phyloP scores from a whole-genome alignment of 2,329 filamentous ascomycete genomes.

The Ciborinia camelliae region DNA sequence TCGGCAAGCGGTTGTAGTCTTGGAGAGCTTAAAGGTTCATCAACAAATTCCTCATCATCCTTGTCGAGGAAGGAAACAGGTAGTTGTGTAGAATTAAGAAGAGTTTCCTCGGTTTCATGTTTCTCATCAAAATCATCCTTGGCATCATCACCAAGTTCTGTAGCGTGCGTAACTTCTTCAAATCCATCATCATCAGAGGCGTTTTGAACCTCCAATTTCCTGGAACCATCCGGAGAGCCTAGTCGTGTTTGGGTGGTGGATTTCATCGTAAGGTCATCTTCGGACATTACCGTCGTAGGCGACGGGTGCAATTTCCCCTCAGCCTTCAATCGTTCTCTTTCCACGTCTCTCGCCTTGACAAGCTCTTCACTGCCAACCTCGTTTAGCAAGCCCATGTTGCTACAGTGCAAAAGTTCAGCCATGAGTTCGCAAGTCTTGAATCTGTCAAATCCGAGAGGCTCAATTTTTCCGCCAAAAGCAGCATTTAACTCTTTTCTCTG shows the following conservation, averaged over 20 bases:
- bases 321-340: conserved; percentile 73
- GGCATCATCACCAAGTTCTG: conserved; percentile 69
- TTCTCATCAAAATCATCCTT: conserved; percentile 66
- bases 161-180: conserved; percentile 74
- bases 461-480: conserved; percentile 86
- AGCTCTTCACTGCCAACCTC: conserved; percentile 86
- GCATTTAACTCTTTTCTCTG: conserved; percentile 74
- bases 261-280: conserved; percentile 62
- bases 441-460: conserved; percentile 91
- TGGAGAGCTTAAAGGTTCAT: conserved; percentile 71
- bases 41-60: conserved; percentile 72
- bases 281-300: conserved; percentile 43
- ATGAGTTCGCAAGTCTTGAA: conserved; percentile 99
- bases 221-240: conserved; percentile 60
- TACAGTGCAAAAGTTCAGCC: conserved; percentile 95
- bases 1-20: conserved; percentile 59
- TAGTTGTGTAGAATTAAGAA: conserved; percentile 39
- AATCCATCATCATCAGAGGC: conserved; percentile 86
- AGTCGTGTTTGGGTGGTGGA: conserved; percentile 46
- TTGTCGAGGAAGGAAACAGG: conserved; percentile 50
- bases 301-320: conserved; percentile 65
- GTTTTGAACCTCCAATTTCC: conserved; percentile 73
- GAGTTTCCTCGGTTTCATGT: conserved; percentile 49
- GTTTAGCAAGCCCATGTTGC: conserved; percentile 96
- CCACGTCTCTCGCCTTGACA: conserved; percentile 72